Evolutionary conservation across 2,329 filamentous ascomycete species (phyloP).

Genomic region (Monosporascus sp.): DNA sequence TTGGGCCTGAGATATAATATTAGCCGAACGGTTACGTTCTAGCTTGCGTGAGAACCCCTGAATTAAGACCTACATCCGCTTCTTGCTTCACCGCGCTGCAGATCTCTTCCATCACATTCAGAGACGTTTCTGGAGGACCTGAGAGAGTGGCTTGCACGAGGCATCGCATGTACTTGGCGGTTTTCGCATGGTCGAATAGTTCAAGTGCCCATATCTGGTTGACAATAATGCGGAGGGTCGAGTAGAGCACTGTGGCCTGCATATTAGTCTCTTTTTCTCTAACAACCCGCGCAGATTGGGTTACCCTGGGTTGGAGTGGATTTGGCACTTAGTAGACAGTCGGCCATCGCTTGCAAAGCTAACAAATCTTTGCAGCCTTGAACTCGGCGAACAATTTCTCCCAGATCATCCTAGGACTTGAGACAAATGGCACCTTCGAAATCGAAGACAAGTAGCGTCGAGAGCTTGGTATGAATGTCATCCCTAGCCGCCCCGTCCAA

Average conservation of each 20-base stretch:
- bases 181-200: conserved; percentile 48
- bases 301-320: conserved; percentile 45
- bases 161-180: conserved; percentile 74
- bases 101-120: conserved; percentile 61
- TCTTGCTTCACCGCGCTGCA: conserved; percentile 45
- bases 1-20: conserved; percentile 25
- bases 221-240: conserved; percentile 60
- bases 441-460: conserved; percentile 67
- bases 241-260: conserved; percentile 38
- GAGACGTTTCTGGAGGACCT: conserved; percentile 47
- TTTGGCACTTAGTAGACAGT: conserved; percentile 53
- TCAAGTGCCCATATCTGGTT: conserved; percentile 59
- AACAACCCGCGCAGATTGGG: conserved; percentile 1
- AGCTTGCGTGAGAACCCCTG: background rate
- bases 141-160: conserved; percentile 64
- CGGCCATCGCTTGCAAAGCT: conserved; percentile 59
- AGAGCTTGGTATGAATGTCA: conserved; percentile 57
- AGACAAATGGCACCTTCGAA: conserved; percentile 69
- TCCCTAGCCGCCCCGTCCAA: conserved; percentile 37
- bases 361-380: conserved; percentile 36
- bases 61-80: conserved; percentile 34
- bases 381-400: conserved; percentile 51
- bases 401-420: conserved; percentile 61
- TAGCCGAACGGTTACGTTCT: background rate
- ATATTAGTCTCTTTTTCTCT: conserved; percentile 1